These are phyloP conservation scores for Panaeolus papilionaceus DNA, from an alignment of 768 basidiomycete genomes.

Conservation along the genomic window DNA sequence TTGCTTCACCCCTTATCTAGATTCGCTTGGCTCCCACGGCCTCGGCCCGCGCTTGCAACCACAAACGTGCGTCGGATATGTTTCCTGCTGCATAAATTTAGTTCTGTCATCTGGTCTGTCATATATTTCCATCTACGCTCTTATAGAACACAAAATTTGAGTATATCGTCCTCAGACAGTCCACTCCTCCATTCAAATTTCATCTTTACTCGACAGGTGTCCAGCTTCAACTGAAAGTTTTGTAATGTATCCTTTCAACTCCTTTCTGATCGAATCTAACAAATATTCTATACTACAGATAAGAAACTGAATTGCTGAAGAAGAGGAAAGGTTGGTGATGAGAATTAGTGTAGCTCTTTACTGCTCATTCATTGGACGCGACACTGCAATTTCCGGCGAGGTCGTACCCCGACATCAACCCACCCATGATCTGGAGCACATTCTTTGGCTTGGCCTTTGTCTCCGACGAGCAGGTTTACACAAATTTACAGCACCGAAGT, in stretches of 20 bases:
- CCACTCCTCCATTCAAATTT: neutral
- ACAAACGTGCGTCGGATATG: slow-evolving; percentile 8
- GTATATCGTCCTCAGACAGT: neutral
- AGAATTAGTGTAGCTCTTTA: neutral
- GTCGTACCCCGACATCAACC: neutral
- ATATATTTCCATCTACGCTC: neutral
- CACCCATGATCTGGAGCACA: neutral
- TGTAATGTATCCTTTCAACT: too few species aligned
- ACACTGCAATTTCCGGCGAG: neutral
- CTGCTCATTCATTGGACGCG: neutral
- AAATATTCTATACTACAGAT: neutral
- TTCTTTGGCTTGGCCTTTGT: neutral
- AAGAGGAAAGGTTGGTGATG: neutral
- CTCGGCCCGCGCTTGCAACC: neutral
- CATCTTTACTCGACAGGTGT: neutral
- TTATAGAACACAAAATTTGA: neutral
- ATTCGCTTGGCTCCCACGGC: slow-evolving; percentile 1
- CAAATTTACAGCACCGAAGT: neutral
- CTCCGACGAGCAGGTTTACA: neutral
- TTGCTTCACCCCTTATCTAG: slow-evolving; percentile 5
- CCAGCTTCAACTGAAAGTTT: too few species aligned
- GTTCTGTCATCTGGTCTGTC: neutral
- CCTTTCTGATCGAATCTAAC: neutral
- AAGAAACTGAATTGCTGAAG: neutral
- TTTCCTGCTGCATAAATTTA: neutral